Percentiles rank a stretch among this genome's conserved stretches.
These are phyloP conservation scores for Sporothrix protearum DNA, from an alignment of 2,329 filamentous ascomycete species.

Conservation along the genomic window DNA sequence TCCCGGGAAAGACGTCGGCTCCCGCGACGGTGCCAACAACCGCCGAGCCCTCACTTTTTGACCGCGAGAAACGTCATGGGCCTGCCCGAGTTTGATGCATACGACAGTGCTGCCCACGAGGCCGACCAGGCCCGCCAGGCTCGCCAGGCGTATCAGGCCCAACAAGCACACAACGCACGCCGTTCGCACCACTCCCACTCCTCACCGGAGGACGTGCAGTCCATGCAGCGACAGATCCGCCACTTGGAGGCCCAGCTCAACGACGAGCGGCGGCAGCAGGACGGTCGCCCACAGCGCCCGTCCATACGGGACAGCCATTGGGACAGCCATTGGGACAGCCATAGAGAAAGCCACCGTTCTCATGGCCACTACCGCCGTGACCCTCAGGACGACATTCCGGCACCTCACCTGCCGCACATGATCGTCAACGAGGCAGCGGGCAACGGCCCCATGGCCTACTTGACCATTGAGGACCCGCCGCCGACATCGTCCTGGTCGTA, in stretches of 20 bases:
- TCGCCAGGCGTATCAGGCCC: neutral
- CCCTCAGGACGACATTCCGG: neutral
- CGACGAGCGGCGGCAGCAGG: neutral
- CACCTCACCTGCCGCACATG: neutral
- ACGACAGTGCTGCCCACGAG: neutral
- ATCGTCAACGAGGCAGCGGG: neutral
- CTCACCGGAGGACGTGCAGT: neutral
- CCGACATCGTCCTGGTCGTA: neutral
- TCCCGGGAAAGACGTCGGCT: neutral
- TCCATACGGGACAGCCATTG: neutral
- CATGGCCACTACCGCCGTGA: neutral
- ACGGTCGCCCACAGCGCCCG: neutral
- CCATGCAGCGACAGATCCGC: slow-evolving; percentile 17
- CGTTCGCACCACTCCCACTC: neutral
- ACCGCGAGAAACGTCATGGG: neutral
- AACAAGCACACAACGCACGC: neutral
- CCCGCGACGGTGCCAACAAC: neutral
- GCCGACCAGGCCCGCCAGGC: neutral
- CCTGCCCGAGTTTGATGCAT: neutral
- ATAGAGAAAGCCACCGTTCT: neutral
- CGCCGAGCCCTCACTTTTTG: neutral
- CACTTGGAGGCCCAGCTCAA: slow-evolving; percentile 18
- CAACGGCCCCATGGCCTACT: neutral
- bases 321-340: neutral
- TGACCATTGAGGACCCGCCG: neutral